Base-by-base conservation (phyloP, 345 rosid species). In the Carallia brachiata region DNA sequence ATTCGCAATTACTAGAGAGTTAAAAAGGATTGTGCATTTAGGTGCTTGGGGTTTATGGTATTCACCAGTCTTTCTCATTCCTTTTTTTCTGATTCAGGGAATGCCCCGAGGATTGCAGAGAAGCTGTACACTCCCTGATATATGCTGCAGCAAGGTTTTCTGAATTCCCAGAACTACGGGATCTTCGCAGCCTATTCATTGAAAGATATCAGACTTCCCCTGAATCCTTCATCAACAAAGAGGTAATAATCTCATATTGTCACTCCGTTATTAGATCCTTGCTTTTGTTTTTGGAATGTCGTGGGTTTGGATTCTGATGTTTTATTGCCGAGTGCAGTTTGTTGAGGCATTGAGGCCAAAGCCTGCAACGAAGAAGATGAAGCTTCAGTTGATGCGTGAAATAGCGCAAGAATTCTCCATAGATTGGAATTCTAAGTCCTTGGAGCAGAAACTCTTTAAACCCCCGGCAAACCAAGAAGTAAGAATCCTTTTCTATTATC, bases 71-170 rank as follows among this genome's bases (percentile, higher is more conserved):
- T 5, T 15, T 10, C 4, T 17, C 48, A 9, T 39, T 65, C 47
- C 50, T 12, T 54, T 62, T 27, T 68, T 55, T 2, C 23, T 58
- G 65, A 52, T 60, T n/a, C 79, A 93, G 97, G 68, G 94, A 88
- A 70, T 91, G 96, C 59, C 99, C 97, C 36, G 87, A 81, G 53
- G 98, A 88, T 62, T 92, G 99, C 79, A 79, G 69, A 72, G 94
- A 88, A 78, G 92, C 97, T 59, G 78, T 85, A 23, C 74, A 90
- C 15, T 88, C 96, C 61, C 82, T 95, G 61, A 74, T 84, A 47
- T 85, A 87, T 47, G 96, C 97, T n/a, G 95, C 99, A 12, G 97
- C 99, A 55, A 84, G 97, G 82, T 82, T 92, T 77, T 80, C 94
- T 55, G 91, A 90, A 75, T 80, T 90, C 70, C 97, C 95, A 0